Evolutionary conservation across 805 yeast species (phyloP).

Genomic region (Saccharomycopsis fodiens): DNA sequence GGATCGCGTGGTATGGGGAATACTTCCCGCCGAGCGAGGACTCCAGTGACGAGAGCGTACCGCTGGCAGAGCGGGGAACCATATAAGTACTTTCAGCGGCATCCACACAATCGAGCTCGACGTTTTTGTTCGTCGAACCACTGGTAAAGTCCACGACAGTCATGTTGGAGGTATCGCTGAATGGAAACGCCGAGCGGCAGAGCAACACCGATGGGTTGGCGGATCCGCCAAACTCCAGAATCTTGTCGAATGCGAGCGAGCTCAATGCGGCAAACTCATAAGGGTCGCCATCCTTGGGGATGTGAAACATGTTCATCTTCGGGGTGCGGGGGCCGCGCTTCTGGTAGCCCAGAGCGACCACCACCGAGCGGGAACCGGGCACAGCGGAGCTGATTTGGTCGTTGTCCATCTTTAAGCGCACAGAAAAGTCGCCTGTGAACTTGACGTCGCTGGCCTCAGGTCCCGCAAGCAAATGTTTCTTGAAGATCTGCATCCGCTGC

Average conservation of each 20-base stretch:
- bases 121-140: constrained; percentile 5
- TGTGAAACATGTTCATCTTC: constrained; percentile 19
- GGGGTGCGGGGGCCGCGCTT: constrained; percentile 16
- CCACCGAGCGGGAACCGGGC: constrained; percentile 18
- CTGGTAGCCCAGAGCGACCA: constrained; percentile 7
- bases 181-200: constrained; percentile 7
- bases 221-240: constrained; percentile 15
- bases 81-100: constrained; percentile 29
- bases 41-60: constrained; percentile 34
- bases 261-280: constrained; percentile 24
- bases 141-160: constrained; percentile 14
- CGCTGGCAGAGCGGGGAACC: constrained; percentile 45
- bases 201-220: constrained; percentile 24
- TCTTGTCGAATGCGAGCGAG: constrained; percentile 20
- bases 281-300: constrained; percentile 11
- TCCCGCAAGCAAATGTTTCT: constrained; percentile 41
- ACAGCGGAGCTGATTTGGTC: constrained; percentile 22
- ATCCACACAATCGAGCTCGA: constrained; percentile 35
- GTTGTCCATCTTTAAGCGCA: constrained; percentile 23
- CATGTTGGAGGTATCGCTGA: not conserved
- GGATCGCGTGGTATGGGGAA: constrained; percentile 42
- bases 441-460: constrained; percentile 37
- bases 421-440: constrained; percentile 5
- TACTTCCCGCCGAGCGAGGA: constrained; percentile 48
- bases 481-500: constrained; percentile 53